Evolutionary conservation across 2,329 filamentous ascomycete species (phyloP).

Genomic region (Cadophora gregata): DNA sequence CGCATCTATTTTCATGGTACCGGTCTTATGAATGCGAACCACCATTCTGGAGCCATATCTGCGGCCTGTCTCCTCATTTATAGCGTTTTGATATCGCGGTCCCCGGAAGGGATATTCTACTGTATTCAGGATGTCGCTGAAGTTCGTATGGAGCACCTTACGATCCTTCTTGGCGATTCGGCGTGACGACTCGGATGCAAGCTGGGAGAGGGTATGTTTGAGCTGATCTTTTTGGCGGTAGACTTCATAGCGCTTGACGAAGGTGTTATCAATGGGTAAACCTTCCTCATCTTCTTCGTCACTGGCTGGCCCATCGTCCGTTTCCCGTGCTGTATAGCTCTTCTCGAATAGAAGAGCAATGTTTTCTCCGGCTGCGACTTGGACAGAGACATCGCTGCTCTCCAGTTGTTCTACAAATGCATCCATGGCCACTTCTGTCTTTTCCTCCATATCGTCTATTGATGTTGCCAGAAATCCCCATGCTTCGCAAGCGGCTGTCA

Average conservation of each 20-base stretch:
- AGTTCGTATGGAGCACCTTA: slow-evolving; percentile 69
- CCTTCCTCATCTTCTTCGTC: slow-evolving; percentile 49
- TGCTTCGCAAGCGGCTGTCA: slow-evolving; percentile 69
- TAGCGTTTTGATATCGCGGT: slow-evolving; percentile 68
- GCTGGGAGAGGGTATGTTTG: slow-evolving; percentile 60
- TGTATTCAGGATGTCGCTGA: slow-evolving; percentile 68
- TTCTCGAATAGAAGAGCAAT: slow-evolving; percentile 77
- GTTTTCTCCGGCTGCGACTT: slow-evolving; percentile 73
- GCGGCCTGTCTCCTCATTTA: slow-evolving; percentile 63
- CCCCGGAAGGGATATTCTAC: slow-evolving; percentile 71
- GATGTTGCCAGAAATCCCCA: slow-evolving; percentile 73
- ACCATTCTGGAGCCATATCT: slow-evolving; percentile 67
- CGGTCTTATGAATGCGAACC: slow-evolving; percentile 63
- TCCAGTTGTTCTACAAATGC: slow-evolving; percentile 74
- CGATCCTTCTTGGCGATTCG: slow-evolving; percentile 70
- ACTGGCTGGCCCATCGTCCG: slow-evolving; percentile 51
- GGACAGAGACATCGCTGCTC: slow-evolving; percentile 64
- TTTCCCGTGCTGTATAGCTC: slow-evolving; percentile 53
- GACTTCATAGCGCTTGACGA: slow-evolving; percentile 69
- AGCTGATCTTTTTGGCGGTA: slow-evolving; percentile 69
- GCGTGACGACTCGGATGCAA: slow-evolving; percentile 65
- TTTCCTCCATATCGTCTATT: slow-evolving; percentile 67
- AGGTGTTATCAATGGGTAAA: slow-evolving; percentile 46
- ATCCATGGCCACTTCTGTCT: slow-evolving; percentile 68
- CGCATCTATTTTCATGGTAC: slow-evolving; percentile 68